A percentile compares a stretch with the other conserved stretches of the same genome.
These are phyloP conservation scores for Macrophomina pseudophaseolina DNA, from an alignment of 2,329 filamentous ascomycete genomes.

Conservation along the genomic window DNA sequence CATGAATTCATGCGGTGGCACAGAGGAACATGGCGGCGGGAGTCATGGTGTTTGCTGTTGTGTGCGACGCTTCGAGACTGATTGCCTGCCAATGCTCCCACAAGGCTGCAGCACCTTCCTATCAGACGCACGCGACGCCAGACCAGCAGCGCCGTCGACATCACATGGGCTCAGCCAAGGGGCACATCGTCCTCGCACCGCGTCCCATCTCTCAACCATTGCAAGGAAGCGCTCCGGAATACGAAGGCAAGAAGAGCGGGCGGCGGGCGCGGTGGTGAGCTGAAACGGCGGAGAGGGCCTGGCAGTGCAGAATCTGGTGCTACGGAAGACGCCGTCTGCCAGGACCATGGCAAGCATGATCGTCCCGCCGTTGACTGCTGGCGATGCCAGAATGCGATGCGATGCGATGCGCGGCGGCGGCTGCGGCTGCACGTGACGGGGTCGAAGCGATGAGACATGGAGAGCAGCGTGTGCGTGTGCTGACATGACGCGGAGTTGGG, in stretches of 20 bases:
- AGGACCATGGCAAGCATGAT: constrained; percentile 22
- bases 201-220: not conserved
- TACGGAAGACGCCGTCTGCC: constrained; percentile 1
- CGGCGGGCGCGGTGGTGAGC: not conserved
- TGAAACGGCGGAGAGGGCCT: constrained; percentile 17
- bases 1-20: constrained; percentile 9
- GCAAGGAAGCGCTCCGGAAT: constrained; percentile 1
- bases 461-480: not conserved
- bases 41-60: not conserved
- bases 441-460: not conserved
- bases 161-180: constrained; percentile 20
- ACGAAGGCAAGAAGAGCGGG: constrained; percentile 7
- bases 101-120: constrained; percentile 23
- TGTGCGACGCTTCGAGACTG: constrained; percentile 21
- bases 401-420: too few relatives aligned
- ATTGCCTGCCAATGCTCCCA: constrained; percentile 20
- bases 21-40: not conserved
- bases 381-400: not conserved
- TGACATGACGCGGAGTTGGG: not conserved
- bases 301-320: constrained; percentile 23
- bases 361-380: constrained; percentile 7
- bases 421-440: not conserved
- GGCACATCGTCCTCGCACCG: not conserved
- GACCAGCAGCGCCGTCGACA: constrained; percentile 8
- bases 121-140: constrained; percentile 13